Evolutionary conservation across 148 eudicot species (phyloP).

Genomic region (Cornus controversa): DNA sequence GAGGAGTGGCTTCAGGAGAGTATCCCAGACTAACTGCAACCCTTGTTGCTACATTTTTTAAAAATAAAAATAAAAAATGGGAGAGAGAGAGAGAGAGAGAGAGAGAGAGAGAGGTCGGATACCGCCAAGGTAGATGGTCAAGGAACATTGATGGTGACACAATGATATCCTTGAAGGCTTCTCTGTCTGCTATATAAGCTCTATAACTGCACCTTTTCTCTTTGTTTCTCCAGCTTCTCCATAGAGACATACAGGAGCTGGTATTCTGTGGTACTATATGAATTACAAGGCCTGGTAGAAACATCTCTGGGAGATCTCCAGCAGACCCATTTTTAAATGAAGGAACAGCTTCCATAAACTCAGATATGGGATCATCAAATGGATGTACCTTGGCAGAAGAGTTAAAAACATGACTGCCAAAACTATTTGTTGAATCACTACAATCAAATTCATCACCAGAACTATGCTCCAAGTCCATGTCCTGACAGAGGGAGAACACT

Average conservation of each 20-base stretch:
- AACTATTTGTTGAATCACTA: slow-evolving; percentile 20
- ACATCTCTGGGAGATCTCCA: slow-evolving; percentile 54
- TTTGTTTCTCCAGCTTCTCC: slow-evolving; percentile 46
- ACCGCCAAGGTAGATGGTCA: slow-evolving; percentile 94
- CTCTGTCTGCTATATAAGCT: slow-evolving; percentile 57
- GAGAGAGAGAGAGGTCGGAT: neutral
- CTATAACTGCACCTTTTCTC: slow-evolving; percentile 36
- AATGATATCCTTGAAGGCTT: slow-evolving; percentile 64
- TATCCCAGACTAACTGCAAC: neutral
- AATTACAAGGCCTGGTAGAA: slow-evolving; percentile 58
- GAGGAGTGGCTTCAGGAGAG: neutral
- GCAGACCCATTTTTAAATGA: slow-evolving; percentile 30
- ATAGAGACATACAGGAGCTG: slow-evolving; percentile 28
- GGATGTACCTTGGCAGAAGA: slow-evolving; percentile 18
- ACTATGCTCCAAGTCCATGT: slow-evolving; percentile 8
- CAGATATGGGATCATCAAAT: slow-evolving; percentile 41
- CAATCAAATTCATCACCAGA: slow-evolving; percentile 20
- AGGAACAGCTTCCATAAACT: slow-evolving; percentile 52
- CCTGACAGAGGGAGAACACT: slow-evolving; percentile 29
- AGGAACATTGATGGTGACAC: slow-evolving; percentile 74
- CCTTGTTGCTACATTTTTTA: neutral
- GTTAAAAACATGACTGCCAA: slow-evolving; percentile 23
- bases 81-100: neutral
- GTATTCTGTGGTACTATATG: slow-evolving; percentile 52
- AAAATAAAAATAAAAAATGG: neutral